phyloP scores from a whole-genome alignment of 1,284 basidiomycete species.

The Puccinia hordei region DNA sequence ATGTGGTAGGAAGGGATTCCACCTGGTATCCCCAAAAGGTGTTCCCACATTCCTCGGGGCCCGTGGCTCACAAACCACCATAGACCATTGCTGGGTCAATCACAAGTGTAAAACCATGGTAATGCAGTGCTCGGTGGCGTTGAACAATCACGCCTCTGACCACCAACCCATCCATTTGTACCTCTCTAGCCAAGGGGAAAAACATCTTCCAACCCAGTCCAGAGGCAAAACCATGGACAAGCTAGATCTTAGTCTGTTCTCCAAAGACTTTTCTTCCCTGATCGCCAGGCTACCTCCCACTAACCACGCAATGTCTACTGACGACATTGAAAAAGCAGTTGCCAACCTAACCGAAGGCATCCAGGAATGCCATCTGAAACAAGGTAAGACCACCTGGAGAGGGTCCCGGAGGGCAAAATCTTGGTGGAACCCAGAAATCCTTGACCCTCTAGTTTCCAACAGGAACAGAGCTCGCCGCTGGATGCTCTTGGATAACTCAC shows the following conservation, averaged over 20 bases:
- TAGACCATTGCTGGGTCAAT: slow-evolving; percentile 22
- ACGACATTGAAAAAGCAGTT: too few relatives aligned
- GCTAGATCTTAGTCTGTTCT: neutral
- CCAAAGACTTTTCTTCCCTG: neutral
- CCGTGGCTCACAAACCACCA: neutral
- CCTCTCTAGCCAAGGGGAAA: neutral
- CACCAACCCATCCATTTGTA: slow-evolving; percentile 6
- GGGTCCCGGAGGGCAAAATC: neutral
- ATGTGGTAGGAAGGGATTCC: neutral
- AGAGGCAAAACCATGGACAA: neutral
- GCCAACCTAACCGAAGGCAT: neutral
- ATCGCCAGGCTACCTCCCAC: neutral
- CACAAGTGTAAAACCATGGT: neutral
- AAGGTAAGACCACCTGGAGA: neutral
- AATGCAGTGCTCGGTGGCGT: neutral
- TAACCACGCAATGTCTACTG: neutral
- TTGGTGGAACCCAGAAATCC: slow-evolving; percentile 12
- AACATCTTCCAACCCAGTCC: neutral
- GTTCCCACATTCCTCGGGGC: neutral
- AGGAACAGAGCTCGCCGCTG: too few relatives aligned
- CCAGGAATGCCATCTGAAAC: neutral
- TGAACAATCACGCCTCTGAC: too few relatives aligned
- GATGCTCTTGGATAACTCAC: too few relatives aligned
- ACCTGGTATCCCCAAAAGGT: neutral
- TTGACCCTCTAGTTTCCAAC: too few relatives aligned